A percentile compares a stretch with the other conserved stretches of the same genome.
Conservation (phyloP, 2,329 filamentous ascomycete species). For the Plectosphaerella cucumerina region DNA sequence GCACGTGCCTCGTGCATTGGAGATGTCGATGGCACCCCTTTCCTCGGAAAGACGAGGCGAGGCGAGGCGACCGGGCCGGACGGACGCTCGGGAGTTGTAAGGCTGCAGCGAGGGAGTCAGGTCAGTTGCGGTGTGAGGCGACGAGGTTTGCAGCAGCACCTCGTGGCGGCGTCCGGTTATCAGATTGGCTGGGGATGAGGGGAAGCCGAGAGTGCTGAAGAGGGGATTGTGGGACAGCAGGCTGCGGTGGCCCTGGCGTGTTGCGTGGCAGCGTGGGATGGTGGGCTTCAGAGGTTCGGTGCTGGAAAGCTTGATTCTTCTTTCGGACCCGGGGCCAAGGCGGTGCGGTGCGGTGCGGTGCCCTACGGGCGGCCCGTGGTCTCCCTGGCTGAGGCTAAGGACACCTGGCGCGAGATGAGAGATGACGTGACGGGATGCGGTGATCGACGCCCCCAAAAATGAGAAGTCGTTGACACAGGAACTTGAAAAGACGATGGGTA, state of each 20-base stretch:
- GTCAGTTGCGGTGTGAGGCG: no score
- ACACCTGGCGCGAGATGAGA: no score
- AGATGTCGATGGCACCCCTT: background rate
- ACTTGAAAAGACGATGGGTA: no score
- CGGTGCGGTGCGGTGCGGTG: no score
- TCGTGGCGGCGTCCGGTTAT: background rate
- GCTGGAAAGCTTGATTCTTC: conserved; percentile 1
- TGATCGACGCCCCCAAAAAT: no score
- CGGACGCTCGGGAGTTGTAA: background rate
- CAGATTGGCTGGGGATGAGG: background rate
- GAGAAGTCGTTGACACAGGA: no score
- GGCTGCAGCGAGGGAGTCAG: no score
- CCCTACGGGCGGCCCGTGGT: no score
- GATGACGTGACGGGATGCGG: no score
- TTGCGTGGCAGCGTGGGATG: background rate
- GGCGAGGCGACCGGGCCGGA: background rate
- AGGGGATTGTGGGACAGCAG: background rate
- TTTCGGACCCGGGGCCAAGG: background rate
- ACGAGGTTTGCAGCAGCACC: background rate
- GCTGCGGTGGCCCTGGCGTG: background rate
- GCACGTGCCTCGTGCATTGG: background rate
- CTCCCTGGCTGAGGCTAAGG: no score
- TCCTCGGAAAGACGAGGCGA: background rate
- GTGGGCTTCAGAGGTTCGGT: background rate
- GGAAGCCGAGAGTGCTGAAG: background rate